A percentile compares a stretch with the other conserved stretches of the same genome.
phyloP scores from a whole-genome alignment of 768 basidiomycete genomes.

The Naganishia vaughanmartiniae region DNA sequence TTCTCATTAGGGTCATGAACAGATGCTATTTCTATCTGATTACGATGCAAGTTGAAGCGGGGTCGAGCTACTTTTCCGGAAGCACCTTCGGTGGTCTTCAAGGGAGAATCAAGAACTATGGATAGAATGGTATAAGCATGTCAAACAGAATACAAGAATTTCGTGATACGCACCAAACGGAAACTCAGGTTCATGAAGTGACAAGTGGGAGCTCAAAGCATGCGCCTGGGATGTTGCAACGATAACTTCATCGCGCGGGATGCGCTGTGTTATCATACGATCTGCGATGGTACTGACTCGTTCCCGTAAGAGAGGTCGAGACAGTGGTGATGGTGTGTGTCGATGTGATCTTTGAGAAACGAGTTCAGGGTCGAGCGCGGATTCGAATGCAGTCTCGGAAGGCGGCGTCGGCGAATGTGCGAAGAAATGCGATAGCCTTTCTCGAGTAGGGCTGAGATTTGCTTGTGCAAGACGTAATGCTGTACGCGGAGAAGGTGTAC shows the following conservation, averaged over 20 bases:
- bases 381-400: not conserved
- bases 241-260: not conserved
- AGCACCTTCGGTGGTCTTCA: slow-evolving; percentile 11
- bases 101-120: slow-evolving; percentile 3
- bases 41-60: not conserved
- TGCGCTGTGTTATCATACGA: slow-evolving; percentile 8
- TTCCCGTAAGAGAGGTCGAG: slow-evolving; percentile 16
- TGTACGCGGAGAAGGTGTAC: not conserved
- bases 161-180: not conserved
- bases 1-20: not conserved
- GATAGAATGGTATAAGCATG: not conserved
- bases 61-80: slow-evolving; percentile 6
- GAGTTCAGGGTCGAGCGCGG: not conserved
- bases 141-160: not conserved
- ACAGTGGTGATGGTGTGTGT: not conserved
- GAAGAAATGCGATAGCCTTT: not conserved
- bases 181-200: slow-evolving; percentile 13
- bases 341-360: no score
- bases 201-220: slow-evolving; percentile 8
- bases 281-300: slow-evolving; percentile 18
- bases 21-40: not conserved
- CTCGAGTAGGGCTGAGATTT: not conserved
- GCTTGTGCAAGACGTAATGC: not conserved
- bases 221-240: not conserved
- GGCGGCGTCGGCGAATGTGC: slow-evolving; percentile 1